These are phyloP conservation scores for Theileria equi DNA, from an alignment of 169 alveolate genomes.

Conservation along the genomic window DNA sequence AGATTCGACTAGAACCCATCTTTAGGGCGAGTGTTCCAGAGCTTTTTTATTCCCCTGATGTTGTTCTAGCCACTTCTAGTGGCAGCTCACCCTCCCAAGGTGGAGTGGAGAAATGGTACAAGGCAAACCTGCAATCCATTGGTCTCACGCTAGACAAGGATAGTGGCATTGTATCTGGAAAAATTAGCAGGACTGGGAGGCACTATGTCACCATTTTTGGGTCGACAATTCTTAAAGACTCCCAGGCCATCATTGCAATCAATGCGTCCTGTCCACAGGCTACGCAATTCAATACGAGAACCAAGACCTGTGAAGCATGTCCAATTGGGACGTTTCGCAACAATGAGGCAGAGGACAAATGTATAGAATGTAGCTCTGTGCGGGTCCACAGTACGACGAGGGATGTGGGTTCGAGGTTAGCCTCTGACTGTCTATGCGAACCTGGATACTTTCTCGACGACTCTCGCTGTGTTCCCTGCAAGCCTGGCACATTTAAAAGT, in stretches of 20 bases:
- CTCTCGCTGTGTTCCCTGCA: constrained; percentile 62
- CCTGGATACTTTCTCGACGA: constrained; percentile 63
- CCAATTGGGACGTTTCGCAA: constrained; percentile 65
- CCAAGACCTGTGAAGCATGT: constrained; percentile 49
- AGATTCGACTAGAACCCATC: constrained; percentile 14
- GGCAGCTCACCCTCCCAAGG: no score
- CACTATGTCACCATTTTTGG: constrained; percentile 23
- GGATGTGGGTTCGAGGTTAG: constrained; percentile 20
- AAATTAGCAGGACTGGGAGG: constrained; percentile 13
- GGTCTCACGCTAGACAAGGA: constrained; percentile 18
- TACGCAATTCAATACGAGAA: constrained; percentile 10
- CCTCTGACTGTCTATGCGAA: constrained; percentile 73
- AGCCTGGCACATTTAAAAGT: constrained; percentile 61
- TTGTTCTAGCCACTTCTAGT: neutral
- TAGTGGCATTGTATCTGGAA: constrained; percentile 48
- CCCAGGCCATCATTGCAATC: neutral
- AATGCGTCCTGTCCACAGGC: constrained; percentile 54
- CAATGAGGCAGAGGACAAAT: constrained; percentile 26
- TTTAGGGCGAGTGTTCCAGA: constrained; percentile 37
- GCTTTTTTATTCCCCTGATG: constrained; percentile 18
- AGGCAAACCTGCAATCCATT: neutral
- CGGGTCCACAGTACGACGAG: constrained; percentile 33
- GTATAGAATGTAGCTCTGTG: constrained; percentile 11
- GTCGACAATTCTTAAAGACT: constrained; percentile 25
- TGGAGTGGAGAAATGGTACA: neutral